phyloP scores from a whole-genome alignment of 371 early-diverging fungal genomes.

The Dipsacomyces acuminosporus region DNA sequence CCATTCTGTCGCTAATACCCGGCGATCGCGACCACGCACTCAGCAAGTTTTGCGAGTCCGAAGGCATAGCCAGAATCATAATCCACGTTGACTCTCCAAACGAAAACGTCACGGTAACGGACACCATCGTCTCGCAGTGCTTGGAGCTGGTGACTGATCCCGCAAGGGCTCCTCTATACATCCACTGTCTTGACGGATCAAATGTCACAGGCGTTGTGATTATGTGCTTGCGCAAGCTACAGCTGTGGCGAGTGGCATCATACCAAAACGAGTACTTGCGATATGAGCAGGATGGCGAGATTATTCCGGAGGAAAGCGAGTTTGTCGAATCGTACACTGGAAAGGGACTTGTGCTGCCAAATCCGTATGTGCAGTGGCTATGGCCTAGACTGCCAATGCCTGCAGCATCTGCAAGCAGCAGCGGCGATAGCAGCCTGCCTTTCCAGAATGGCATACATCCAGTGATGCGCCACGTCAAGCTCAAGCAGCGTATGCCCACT shows the following conservation, averaged over 20 bases:
- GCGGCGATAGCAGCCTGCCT: slow-evolving; percentile 21
- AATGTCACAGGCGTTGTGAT: slow-evolving; percentile 82
- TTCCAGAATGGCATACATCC: slow-evolving; percentile 38
- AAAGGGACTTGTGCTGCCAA: slow-evolving; percentile 64
- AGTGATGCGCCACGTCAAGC: slow-evolving; percentile 21
- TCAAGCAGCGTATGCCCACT: slow-evolving; percentile 7
- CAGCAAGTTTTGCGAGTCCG: slow-evolving; percentile 58
- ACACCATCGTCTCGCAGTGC: slow-evolving; percentile 67
- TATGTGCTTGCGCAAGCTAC: slow-evolving; percentile 82
- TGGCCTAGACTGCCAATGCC: slow-evolving; percentile 50
- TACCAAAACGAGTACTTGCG: slow-evolving; percentile 69
- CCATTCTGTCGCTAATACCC: slow-evolving; percentile 84
- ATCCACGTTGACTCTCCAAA: slow-evolving; percentile 80
- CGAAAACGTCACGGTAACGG: slow-evolving; percentile 81
- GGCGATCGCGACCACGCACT: slow-evolving; percentile 61
- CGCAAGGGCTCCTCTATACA: slow-evolving; percentile 68
- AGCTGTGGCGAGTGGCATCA: slow-evolving; percentile 76
- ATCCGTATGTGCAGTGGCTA: slow-evolving; percentile 70
- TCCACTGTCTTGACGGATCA: slow-evolving; percentile 90
- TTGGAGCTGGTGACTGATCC: slow-evolving; percentile 76
- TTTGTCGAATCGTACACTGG: slow-evolving; percentile 81
- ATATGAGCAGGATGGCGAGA: slow-evolving; percentile 71
- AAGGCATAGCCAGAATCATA: slow-evolving; percentile 65
- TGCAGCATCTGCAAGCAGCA: too few relatives aligned
- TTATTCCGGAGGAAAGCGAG: slow-evolving; percentile 80